phyloP scores from a whole-genome alignment of 768 basidiomycete species.

The Postia placenta region DNA sequence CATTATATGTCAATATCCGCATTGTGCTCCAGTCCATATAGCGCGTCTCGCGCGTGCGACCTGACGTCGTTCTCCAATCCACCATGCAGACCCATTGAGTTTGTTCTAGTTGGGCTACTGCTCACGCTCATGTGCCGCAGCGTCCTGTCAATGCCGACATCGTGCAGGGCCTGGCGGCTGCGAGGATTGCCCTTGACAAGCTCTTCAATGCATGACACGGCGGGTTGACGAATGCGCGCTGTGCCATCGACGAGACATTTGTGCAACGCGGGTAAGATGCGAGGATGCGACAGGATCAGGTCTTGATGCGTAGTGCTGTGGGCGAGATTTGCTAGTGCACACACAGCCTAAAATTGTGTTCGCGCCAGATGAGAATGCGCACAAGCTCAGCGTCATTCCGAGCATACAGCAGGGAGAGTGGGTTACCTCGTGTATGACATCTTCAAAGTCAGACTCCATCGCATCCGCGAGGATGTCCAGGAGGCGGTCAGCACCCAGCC shows the following conservation, averaged over 20 bases:
- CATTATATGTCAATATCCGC: background rate
- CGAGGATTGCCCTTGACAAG: slow-evolving; percentile 40
- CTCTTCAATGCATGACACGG: slow-evolving; percentile 52
- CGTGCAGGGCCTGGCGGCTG: slow-evolving; percentile 33
- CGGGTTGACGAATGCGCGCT: slow-evolving; percentile 52
- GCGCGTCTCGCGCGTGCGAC: slow-evolving; percentile 46
- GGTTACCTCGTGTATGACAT: slow-evolving; percentile 47
- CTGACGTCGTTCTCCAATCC: slow-evolving; percentile 56
- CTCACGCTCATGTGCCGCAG: slow-evolving; percentile 38
- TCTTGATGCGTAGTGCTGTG: slow-evolving; percentile 50
- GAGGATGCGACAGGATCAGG: slow-evolving; percentile 43
- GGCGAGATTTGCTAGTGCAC: slow-evolving; percentile 60
- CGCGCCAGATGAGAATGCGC: background rate
- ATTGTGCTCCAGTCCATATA: slow-evolving; percentile 31
- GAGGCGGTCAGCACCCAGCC: slow-evolving; percentile 41
- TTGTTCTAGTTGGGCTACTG: slow-evolving; percentile 21
- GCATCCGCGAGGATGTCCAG: slow-evolving; percentile 41
- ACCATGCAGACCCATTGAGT: slow-evolving; percentile 26
- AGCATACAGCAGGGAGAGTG: background rate
- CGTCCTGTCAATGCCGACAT: slow-evolving; percentile 40
- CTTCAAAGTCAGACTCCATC: slow-evolving; percentile 46
- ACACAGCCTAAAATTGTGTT: slow-evolving; percentile 40
- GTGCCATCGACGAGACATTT: slow-evolving; percentile 53
- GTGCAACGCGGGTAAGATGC: slow-evolving; percentile 50
- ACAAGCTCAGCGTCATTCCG: background rate